Percentiles rank a stretch among this genome's conserved stretches.
phyloP scores from a whole-genome alignment of 352 stramenopile genomes.

The Albugo candida region DNA sequence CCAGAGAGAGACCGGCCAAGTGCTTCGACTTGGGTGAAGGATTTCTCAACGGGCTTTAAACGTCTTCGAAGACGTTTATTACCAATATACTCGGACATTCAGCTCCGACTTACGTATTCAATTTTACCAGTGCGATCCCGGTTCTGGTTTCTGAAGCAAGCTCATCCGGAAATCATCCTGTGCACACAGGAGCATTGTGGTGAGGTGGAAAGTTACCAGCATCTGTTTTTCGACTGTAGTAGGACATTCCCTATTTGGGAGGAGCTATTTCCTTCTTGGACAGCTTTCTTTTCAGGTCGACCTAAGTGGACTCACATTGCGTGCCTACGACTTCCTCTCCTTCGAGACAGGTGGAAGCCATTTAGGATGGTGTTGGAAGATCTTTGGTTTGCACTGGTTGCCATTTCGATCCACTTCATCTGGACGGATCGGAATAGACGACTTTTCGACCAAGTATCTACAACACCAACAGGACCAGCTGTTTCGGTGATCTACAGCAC shows the following conservation, averaged over 20 bases:
- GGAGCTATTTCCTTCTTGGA: background rate
- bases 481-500: slow-evolving; percentile 2
- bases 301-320: slow-evolving; percentile 3
- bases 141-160: slow-evolving; percentile 6
- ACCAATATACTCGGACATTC: slow-evolving; percentile 4
- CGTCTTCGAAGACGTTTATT: slow-evolving; percentile 1
- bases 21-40: too few species aligned
- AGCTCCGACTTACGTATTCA: slow-evolving; percentile 5
- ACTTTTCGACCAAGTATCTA: slow-evolving; percentile 1
- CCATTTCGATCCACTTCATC: slow-evolving; percentile 4
- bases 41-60: background rate
- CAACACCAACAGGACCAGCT: background rate
- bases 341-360: slow-evolving; percentile 2
- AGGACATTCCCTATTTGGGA: background rate
- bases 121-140: slow-evolving; percentile 5
- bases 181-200: slow-evolving; percentile 2
- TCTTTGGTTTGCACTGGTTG: slow-evolving; percentile 4
- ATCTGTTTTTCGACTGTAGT: slow-evolving; percentile 7
- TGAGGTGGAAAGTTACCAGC: slow-evolving; percentile 4
- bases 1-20: too few species aligned
- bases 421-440: slow-evolving; percentile 5
- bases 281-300: background rate
- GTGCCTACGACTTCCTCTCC: background rate
- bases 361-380: background rate
- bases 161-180: background rate